A percentile compares a stretch with the other conserved stretches of the same genome.
Conservation (phyloP, 768 basidiomycete genomes). For the Suillus decipiens region DNA sequence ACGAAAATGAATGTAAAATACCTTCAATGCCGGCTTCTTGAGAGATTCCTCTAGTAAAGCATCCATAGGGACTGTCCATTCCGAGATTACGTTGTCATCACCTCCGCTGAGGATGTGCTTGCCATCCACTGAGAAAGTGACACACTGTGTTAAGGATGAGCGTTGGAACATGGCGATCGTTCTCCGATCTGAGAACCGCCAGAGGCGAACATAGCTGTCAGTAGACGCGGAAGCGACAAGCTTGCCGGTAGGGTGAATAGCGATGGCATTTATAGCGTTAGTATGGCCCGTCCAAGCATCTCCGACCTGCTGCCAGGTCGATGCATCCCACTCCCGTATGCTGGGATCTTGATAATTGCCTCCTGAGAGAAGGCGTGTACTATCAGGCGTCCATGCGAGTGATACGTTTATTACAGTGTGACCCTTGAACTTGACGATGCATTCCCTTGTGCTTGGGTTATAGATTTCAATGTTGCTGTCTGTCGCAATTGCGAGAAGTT, state of each 20-base stretch:
- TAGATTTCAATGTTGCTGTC: no score
- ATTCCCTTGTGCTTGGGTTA: no score
- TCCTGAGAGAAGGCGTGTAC: neutral
- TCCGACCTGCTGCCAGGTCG: neutral
- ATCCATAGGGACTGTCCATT: neutral
- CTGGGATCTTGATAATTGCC: neutral
- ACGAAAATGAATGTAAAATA: neutral
- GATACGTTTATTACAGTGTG: neutral
- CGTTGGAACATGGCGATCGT: neutral
- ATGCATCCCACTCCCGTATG: slow-evolving; percentile 1
- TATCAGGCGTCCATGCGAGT: neutral
- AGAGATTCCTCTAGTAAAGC: neutral
- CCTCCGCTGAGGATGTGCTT: neutral
- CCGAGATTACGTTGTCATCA: neutral
- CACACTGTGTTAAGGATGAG: neutral
- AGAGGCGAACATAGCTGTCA: neutral
- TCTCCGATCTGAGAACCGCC: neutral
- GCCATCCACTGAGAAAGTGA: neutral
- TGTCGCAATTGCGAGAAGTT: no score
- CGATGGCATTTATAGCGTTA: neutral
- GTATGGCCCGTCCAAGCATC: neutral
- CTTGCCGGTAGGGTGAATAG: neutral
- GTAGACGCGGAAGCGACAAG: neutral
- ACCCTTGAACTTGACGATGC: neutral
- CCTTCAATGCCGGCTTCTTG: neutral